Conservation (phyloP, 352 stramenopile genomes). For the Poterioochromonas sp. region DNA sequence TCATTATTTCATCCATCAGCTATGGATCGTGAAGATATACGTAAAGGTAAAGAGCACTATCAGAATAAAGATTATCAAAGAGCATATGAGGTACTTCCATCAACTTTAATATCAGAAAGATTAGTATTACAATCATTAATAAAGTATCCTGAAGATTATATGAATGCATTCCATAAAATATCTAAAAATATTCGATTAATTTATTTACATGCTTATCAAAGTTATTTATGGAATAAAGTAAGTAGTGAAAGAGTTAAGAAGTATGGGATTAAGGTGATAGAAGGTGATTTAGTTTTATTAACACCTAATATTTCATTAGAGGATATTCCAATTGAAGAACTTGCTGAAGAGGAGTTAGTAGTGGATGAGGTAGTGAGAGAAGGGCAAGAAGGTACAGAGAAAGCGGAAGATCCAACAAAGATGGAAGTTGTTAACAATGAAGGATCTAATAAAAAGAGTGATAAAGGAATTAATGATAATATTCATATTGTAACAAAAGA, state of each 20-base stretch:
- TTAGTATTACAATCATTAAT: background rate
- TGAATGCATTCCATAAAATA: background rate
- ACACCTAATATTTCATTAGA: background rate
- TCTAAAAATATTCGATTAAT: constrained; percentile 3
- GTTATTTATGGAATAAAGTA: constrained; percentile 2
- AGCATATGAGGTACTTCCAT: background rate
- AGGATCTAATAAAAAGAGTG: background rate
- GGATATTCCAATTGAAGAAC: background rate
- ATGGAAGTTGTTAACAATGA: too few species aligned
- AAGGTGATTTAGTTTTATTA: constrained; percentile 2
- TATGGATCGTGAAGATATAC: background rate
- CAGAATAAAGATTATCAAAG: background rate
- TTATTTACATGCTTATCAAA: constrained; percentile 22
- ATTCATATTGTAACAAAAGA: constrained; percentile 16
- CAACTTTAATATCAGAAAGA: background rate
- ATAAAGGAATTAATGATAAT: background rate
- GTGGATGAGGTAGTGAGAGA: background rate
- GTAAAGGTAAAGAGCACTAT: background rate
- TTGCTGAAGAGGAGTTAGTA: background rate
- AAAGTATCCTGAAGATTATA: background rate
- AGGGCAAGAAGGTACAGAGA: background rate
- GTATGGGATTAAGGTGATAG: background rate
- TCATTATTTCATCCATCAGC: background rate
- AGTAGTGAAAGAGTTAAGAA: background rate
- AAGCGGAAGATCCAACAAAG: background rate